Evolutionary conservation across 2,329 filamentous ascomycete species (phyloP), one percentile per base, ranked within the genome.

Genomic region (Trichoderma arundinaceum): DNA sequence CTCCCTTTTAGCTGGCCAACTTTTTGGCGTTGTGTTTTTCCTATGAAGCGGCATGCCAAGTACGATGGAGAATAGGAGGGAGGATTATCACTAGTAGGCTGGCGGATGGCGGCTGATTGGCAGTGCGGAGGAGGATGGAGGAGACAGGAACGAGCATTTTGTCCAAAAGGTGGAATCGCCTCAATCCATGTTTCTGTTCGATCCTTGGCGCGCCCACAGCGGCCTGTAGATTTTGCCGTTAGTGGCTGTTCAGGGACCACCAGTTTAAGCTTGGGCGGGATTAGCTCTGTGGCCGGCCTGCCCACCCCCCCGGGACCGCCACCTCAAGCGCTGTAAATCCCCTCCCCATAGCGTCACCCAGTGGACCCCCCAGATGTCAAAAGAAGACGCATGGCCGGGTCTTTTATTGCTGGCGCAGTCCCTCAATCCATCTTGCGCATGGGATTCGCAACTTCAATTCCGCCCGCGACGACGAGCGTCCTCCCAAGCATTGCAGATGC

Each of bases 401-500:
- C 52, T 41, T 56, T 49, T 39, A 53, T 43, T 53, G 48, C 59
- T 52, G 59, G 46, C 59, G 17, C 56, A 33, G 43, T 32, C 44
- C 57, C 57, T 44, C 44, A 41, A 39, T 32, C 57, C 44, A 17
- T 17, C 19, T 28, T 28, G 19, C 32, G 19, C 59, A 62, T 46
- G 58, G 58, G 46, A 52, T 61, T 53, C 48, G 39, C 60, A 63
- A 22, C 48, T 46, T 28, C 48, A 52, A 52, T 41, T 35, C 48
- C 59, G 59, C 39, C 32, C 22, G n/a, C 52, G 46, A 59, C 41
- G 58, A 62, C 46, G 49, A 19, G 32, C 46, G 15, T 32, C 38
- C 49, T 35, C 43, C 48, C 41, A 32, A 33, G 28, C 57, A 49
- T 41, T 28, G 62, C 65, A 65, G 67, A 69, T 69, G 67, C 67